phyloP scores from a whole-genome alignment of 2,329 filamentous ascomycete genomes.

The Exophiala sp. region DNA sequence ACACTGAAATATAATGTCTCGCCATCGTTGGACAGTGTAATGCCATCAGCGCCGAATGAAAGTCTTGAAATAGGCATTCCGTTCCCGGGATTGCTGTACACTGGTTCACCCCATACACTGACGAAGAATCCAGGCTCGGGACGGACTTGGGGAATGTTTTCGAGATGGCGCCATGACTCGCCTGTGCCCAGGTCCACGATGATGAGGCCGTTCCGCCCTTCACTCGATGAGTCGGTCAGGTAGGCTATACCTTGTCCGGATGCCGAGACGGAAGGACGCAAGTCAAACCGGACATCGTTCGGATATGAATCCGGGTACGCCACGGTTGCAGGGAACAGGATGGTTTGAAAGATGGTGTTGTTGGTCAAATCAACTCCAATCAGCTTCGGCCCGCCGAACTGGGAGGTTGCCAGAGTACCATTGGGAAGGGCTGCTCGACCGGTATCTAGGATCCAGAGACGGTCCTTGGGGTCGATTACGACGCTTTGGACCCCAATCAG shows the following conservation, averaged over 20 bases:
- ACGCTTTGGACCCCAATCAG: constrained; percentile 50
- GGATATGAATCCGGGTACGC: constrained; percentile 47
- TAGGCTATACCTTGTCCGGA: constrained; percentile 47
- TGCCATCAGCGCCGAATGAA: constrained; percentile 47
- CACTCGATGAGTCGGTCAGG: constrained; percentile 47
- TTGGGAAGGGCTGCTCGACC: constrained; percentile 42
- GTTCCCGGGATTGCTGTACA: constrained; percentile 39
- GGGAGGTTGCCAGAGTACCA: constrained; percentile 41
- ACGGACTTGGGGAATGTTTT: constrained; percentile 39
- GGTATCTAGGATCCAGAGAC: constrained; percentile 51
- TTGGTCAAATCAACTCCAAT: constrained; percentile 44
- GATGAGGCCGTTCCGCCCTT: constrained; percentile 48
- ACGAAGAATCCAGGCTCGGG: constrained; percentile 43
- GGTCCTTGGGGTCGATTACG: constrained; percentile 46
- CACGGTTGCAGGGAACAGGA: constrained; percentile 45
- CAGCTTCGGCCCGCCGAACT: constrained; percentile 48
- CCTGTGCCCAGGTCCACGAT: constrained; percentile 43
- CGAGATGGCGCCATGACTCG: constrained; percentile 40
- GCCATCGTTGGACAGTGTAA: constrained; percentile 46
- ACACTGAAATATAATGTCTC: constrained; percentile 44
- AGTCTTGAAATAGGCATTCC: constrained; percentile 36
- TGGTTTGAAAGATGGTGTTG: constrained; percentile 46
- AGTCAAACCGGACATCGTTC: constrained; percentile 51
- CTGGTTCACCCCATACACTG: constrained; percentile 45
- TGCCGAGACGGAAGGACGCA: constrained; percentile 36